Base-by-base conservation (phyloP, 2,329 filamentous ascomycete species). In the Hymenoscyphus fructigenus region DNA sequence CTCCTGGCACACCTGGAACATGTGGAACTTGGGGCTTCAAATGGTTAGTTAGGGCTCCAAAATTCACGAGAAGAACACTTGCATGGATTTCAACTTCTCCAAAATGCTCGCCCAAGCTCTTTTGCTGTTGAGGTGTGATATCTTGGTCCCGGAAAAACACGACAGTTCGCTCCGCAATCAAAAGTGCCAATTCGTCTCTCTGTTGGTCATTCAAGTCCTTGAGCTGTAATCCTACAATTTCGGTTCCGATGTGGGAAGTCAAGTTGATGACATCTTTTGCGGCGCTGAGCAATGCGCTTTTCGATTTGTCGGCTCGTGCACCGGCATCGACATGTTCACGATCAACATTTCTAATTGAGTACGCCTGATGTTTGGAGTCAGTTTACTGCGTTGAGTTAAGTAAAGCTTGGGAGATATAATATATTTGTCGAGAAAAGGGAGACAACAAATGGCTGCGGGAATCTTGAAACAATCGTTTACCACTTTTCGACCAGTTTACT, bases 21-120 rank as follows among this genome's bases (percentile, higher is more conserved):
- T 90, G 86, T 0, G 89, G 84, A 0, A 85, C 87, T 84, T 91
- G 89, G 0, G 89, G 89, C 85, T 90, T 53, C 3, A 38, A 41
- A 15, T n/a, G 10, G 28, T 70, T 34, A 68, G 59, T 38, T 17
- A 15, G 12, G 17, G 23, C 23, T 61, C n/a, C n/a, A 38, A 36
- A 41, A 44, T 9, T 38, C 3, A 60, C 17, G 41, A 29, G 6
- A 57, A 10, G 28, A 58, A 23, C n/a, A 75, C 83, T 72, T 77
- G 89, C 87, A 72, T 91, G 89, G 14, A 91, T 77, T 70, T 91
- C 89, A 32, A 91, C 78, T 68, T 90, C 84, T 3, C 88, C 87
- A 66, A 80, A 90, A 74, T 84, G 82, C 67, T 88, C 83, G 0
- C 88, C 88, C 0, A 90, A 76, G n/a, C 80, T 80, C 61, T 84